phyloP scores from a whole-genome alignment of 2,329 filamentous ascomycete genomes.

The Xylariaceae sp. region DNA sequence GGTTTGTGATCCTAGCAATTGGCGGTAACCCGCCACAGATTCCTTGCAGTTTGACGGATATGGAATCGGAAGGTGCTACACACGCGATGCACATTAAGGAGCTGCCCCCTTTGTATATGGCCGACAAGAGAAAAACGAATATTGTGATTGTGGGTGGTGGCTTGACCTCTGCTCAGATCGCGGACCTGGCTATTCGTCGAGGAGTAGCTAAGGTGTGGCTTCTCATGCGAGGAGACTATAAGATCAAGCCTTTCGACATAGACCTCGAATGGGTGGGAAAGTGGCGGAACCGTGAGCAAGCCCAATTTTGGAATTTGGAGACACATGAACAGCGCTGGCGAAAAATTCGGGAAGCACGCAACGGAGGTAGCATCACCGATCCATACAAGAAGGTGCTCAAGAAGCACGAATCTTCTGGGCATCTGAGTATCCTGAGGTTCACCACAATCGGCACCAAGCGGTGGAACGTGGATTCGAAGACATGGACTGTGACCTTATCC shows the following conservation, averaged over 20 bases:
- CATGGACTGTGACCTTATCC: slow-evolving; percentile 35
- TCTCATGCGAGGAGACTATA: slow-evolving; percentile 56
- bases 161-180: slow-evolving; percentile 69
- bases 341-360: slow-evolving; percentile 62
- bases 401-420: slow-evolving; percentile 48
- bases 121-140: slow-evolving; percentile 47
- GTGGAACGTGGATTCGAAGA: slow-evolving; percentile 44
- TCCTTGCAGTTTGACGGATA: slow-evolving; percentile 24
- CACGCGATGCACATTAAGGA: slow-evolving; percentile 62
- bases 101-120: slow-evolving; percentile 54
- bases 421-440: slow-evolving; percentile 51
- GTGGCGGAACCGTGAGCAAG: slow-evolving; percentile 73
- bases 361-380: slow-evolving; percentile 74
- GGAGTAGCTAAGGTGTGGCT: slow-evolving; percentile 67
- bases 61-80: slow-evolving; percentile 33
- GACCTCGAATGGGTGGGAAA: slow-evolving; percentile 77
- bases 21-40: slow-evolving; percentile 59
- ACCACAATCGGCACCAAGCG: slow-evolving; percentile 50
- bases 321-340: slow-evolving; percentile 63
- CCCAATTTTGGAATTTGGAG: slow-evolving; percentile 73
- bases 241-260: slow-evolving; percentile 74
- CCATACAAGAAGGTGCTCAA: slow-evolving; percentile 64
- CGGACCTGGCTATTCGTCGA: slow-evolving; percentile 59
- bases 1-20: slow-evolving; percentile 64
- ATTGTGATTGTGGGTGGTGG: slow-evolving; percentile 72